Base-by-base conservation (phyloP, 2,329 filamentous ascomycete species). In the Aspergillus hortae region DNA sequence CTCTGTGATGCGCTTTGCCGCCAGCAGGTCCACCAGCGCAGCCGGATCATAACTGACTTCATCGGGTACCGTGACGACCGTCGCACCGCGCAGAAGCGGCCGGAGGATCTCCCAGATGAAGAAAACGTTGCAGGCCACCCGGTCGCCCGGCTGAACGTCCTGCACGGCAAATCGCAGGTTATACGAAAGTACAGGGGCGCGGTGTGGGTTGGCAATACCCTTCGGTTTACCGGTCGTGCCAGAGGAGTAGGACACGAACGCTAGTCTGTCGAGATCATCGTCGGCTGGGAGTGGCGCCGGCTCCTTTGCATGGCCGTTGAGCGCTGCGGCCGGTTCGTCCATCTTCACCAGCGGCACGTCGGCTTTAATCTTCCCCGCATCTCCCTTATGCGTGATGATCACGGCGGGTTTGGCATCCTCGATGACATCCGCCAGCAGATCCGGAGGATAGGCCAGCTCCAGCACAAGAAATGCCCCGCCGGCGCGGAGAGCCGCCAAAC, bases 61-160 rank as follows among this genome's bases (percentile, higher is more conserved):
- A 60, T 92, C 89, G 1, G 88, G 87, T 14, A 92, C 83, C 3
- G 86, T 82, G 19, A 91, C 81, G 4, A 89, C 86, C 0, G 89
- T 90, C 2, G 88, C 89, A 60, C 89, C 89, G 49, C 88, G 81
- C 49, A 92, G 67, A 42, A 92, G 75, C 7, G 89, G 89, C 4
- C 89, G 86, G 49, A 92, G 69, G 51, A 92, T 91, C 67, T 92
- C 89, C 89, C 89, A 92, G 44, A 92, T 80, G 66, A 92, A 92
- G 69, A 92, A 92, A 53, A 92, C 89, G 75, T 92, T 92, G 73
- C 88, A 92, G n/a, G 89, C 89, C 10, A 92, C 88, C 6, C 89
- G 82, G 60, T 91, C 89, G 14, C 88, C 88, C 0, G 85, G 85
- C 15, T 79, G 71, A 2, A 90, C 74, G 66, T 92, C 85, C 58